A percentile compares a stretch with the other conserved stretches of the same genome.
Evolutionary conservation across 768 basidiomycete genomes (phyloP).

Genomic region (Hirschioporus abietinus): DNA sequence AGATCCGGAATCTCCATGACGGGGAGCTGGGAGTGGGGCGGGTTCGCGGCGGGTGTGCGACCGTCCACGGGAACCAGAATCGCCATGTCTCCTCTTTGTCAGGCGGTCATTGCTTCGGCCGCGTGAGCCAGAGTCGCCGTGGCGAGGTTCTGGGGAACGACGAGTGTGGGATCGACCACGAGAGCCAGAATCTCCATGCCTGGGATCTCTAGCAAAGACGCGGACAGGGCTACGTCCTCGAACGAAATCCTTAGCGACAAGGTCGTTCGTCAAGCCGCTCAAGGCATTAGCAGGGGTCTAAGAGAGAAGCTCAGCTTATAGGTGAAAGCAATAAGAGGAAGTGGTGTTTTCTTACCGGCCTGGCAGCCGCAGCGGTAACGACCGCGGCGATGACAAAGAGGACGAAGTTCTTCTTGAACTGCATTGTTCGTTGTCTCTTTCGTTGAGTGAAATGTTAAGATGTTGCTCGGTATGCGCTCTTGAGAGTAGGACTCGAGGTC

Average conservation of each 20-base stretch:
- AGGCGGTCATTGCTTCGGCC: no score
- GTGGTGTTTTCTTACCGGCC: constrained; percentile 21
- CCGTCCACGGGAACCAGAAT: neutral
- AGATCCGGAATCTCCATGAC: neutral
- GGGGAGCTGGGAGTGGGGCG: no score
- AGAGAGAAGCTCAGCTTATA: neutral
- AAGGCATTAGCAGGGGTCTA: neutral
- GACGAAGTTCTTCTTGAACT: constrained; percentile 31
- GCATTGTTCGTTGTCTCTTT: constrained; percentile 22
- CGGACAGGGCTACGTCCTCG: neutral
- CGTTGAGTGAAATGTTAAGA: neutral
- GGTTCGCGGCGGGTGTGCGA: no score
- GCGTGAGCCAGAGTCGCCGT: neutral
- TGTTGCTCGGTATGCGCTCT: neutral
- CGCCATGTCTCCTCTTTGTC: no score
- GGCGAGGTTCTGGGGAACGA: neutral
- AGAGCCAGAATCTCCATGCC: neutral
- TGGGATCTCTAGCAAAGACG: neutral
- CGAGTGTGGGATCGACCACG: neutral
- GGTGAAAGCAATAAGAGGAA: neutral
- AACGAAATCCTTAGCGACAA: neutral
- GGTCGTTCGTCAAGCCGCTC: neutral
- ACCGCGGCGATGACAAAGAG: constrained; percentile 30
- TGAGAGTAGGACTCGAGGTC: neutral
- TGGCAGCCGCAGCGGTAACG: constrained; percentile 23